These are phyloP conservation scores for Salvia splendens DNA, from an alignment of 257 asterid species.

Conservation along the genomic window DNA sequence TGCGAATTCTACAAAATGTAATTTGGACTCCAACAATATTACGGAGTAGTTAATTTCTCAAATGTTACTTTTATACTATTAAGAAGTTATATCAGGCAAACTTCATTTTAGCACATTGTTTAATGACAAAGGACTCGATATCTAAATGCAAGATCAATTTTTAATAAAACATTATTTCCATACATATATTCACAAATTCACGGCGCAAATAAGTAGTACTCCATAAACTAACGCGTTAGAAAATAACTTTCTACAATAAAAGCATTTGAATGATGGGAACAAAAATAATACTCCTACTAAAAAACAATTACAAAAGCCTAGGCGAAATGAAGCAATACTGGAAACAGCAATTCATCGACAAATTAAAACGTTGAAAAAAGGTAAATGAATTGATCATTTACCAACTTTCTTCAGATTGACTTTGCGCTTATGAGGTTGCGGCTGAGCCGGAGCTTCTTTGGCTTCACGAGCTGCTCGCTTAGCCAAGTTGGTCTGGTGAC, in stretches of 20 bases:
- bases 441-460: conserved; percentile 96
- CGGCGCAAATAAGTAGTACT: background rate
- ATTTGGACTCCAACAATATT: background rate
- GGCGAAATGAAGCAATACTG: background rate
- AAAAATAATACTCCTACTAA: background rate
- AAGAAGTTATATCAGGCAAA: background rate
- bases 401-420: conserved; percentile 69
- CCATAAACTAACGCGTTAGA: background rate
- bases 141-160: background rate
- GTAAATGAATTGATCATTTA: conserved; percentile 19
- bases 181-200: background rate
- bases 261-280: background rate
- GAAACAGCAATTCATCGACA: background rate
- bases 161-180: background rate
- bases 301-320: background rate
- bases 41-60: background rate
- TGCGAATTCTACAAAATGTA: background rate
- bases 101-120: background rate
- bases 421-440: conserved; percentile 97
- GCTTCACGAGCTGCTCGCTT: conserved; percentile 99
- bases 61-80: background rate
- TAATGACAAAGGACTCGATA: background rate
- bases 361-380: too few species aligned
- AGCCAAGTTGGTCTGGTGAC: conserved; percentile 98
- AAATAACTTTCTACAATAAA: background rate